Conservation (phyloP, 2,329 filamentous ascomycete species). For the Blumeriella jaapii region DNA sequence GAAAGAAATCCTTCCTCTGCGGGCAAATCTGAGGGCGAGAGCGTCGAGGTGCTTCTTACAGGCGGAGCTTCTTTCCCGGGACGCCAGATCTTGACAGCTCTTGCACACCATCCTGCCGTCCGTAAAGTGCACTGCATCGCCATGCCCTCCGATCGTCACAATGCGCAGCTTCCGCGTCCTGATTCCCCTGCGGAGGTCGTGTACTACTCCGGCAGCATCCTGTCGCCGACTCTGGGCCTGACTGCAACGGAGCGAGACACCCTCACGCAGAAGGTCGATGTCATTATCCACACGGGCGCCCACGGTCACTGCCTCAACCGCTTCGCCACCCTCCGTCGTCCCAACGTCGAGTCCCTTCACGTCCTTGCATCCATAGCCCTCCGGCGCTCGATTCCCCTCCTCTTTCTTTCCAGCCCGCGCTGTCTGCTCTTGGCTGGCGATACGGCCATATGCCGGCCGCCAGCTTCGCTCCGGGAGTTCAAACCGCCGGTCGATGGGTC, state of each 20-base stretch:
- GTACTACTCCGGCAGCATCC: neutral
- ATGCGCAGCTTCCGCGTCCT: neutral
- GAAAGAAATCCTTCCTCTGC: no score
- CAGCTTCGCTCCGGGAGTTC: neutral
- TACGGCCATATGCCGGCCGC: neutral
- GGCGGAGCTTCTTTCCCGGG: constrained; percentile 33
- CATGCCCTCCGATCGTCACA: constrained; percentile 16
- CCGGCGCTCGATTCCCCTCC: neutral
- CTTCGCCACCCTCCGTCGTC: neutral
- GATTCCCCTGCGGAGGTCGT: neutral
- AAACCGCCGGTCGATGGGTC: constrained; percentile 16
- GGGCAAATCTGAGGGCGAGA: no score
- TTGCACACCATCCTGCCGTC: constrained; percentile 27
- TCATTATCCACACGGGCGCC: neutral
- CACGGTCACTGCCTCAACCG: neutral
- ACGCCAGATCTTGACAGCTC: constrained; percentile 27
- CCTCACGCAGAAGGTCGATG: neutral
- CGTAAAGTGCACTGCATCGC: constrained; percentile 34
- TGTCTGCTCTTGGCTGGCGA: neutral
- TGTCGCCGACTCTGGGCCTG: neutral
- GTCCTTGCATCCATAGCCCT: neutral
- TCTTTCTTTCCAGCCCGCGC: neutral
- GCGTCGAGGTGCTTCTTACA: constrained; percentile 28
- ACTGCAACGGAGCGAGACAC: neutral
- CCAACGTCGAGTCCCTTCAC: neutral